Conservation (phyloP, 257 asterid genomes). For the Pogostemon cablin region DNA sequence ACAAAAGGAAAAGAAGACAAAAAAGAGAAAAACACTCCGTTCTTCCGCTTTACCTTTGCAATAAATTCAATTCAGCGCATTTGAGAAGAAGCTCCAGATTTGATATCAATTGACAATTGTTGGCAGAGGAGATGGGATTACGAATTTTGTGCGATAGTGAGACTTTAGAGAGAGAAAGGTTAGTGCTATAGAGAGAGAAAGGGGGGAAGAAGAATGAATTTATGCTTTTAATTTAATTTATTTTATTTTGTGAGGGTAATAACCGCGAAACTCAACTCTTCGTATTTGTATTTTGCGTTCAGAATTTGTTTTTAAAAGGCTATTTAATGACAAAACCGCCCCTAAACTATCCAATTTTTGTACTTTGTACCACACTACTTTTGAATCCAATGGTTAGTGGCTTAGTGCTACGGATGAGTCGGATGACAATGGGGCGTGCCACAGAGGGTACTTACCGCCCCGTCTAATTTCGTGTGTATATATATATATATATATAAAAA, state of each 20-base stretch:
- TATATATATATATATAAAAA: too few relatives aligned
- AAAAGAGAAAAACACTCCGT: neutral
- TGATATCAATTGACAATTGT: constrained; percentile 29
- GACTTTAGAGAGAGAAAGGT: constrained; percentile 48
- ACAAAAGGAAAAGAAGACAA: neutral
- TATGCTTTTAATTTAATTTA: constrained; percentile 23
- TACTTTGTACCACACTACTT: neutral
- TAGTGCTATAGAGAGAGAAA: constrained; percentile 43
- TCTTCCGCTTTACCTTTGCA: constrained; percentile 37
- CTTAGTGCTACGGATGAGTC: too few relatives aligned
- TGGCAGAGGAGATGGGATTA: constrained; percentile 39
- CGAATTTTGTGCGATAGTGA: constrained; percentile 41
- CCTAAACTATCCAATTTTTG: neutral
- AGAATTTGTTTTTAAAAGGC: constrained; percentile 26
- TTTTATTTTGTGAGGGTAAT: constrained; percentile 38
- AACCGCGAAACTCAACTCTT: constrained; percentile 64
- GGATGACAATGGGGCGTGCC: too few relatives aligned
- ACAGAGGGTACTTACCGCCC: too few relatives aligned
- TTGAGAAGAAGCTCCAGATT: constrained; percentile 31
- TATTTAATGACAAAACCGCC: constrained; percentile 28
- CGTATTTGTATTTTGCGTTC: constrained; percentile 35
- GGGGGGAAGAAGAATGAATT: constrained; percentile 45
- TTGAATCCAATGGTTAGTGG: constrained; percentile 28
- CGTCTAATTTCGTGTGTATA: too few relatives aligned
- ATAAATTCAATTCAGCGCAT: constrained; percentile 49